A percentile compares a stretch with the other conserved stretches of the same genome.
Evolutionary conservation across 2,329 filamentous ascomycete species (phyloP).

Genomic region (Aspergillus ruber): DNA sequence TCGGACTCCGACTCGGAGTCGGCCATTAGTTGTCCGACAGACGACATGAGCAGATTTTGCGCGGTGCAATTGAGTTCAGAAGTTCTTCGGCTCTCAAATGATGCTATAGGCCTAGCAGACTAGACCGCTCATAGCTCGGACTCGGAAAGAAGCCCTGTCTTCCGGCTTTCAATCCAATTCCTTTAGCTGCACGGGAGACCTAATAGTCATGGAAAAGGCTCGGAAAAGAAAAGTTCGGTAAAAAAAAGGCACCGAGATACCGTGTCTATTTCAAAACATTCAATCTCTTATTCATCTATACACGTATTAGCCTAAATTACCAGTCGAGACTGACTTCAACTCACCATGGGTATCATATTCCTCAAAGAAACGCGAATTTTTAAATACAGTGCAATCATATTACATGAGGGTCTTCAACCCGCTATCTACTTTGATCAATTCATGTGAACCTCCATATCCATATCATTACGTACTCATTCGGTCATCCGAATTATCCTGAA

Average conservation of each 20-base stretch:
- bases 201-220: too few species aligned
- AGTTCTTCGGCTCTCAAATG: too few species aligned
- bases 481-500: constrained; percentile 23
- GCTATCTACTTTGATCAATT: too few species aligned
- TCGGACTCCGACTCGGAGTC: too few species aligned
- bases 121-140: background rate
- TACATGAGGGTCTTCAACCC: too few species aligned
- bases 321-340: background rate
- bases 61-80: too few species aligned
- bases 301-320: background rate
- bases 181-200: background rate
- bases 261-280: background rate
- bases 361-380: background rate
- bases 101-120: too few species aligned
- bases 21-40: too few species aligned
- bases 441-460: constrained; percentile 2
- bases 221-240: too few species aligned
- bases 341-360: background rate
- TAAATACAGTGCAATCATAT: background rate
- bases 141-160: background rate
- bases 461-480: constrained; percentile 13
- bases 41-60: too few species aligned
- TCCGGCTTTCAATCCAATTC: background rate
- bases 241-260: too few species aligned
- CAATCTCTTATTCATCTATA: background rate